phyloP scores from a whole-genome alignment of 1,284 basidiomycete species.

The Trichosporon sp. region DNA sequence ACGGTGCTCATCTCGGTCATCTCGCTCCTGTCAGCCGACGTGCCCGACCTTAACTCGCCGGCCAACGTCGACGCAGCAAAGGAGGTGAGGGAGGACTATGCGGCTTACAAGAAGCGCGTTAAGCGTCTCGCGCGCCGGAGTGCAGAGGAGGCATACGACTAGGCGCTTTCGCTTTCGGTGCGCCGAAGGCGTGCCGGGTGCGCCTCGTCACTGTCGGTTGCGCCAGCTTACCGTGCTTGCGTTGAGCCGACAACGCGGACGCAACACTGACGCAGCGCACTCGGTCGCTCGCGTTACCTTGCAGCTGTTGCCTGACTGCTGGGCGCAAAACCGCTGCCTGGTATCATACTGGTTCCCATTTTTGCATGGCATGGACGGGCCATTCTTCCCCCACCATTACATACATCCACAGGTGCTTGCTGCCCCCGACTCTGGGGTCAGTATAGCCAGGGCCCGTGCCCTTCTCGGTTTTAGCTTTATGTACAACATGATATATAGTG shows the following conservation, averaged over 20 bases:
- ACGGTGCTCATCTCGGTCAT: conserved; percentile 96
- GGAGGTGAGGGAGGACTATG: conserved; percentile 69
- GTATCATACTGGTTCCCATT: background rate
- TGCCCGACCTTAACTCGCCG: conserved; percentile 88
- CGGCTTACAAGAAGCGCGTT: conserved; percentile 87
- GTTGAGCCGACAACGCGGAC: too few relatives aligned
- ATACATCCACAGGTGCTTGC: background rate
- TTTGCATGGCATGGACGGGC: conserved; percentile 8
- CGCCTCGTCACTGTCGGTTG: too few relatives aligned
- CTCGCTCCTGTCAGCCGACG: conserved; percentile 85
- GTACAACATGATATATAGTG: conserved; percentile 3
- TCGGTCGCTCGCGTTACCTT: too few relatives aligned
- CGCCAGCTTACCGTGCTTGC: too few relatives aligned
- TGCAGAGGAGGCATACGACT: conserved; percentile 80
- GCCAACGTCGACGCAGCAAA: conserved; percentile 97
- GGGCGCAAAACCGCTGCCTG: too few relatives aligned
- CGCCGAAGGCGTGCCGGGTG: background rate
- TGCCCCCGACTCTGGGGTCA: background rate
- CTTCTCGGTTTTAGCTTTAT: background rate
- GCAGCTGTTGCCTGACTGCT: too few relatives aligned
- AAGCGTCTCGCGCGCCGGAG: conserved; percentile 73
- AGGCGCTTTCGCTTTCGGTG: conserved; percentile 3
- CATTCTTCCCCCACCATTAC: background rate
- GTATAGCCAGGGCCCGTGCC: background rate
- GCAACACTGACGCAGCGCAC: too few relatives aligned